Conservation (phyloP, 768 basidiomycete genomes). For the Russula sp. region DNA sequence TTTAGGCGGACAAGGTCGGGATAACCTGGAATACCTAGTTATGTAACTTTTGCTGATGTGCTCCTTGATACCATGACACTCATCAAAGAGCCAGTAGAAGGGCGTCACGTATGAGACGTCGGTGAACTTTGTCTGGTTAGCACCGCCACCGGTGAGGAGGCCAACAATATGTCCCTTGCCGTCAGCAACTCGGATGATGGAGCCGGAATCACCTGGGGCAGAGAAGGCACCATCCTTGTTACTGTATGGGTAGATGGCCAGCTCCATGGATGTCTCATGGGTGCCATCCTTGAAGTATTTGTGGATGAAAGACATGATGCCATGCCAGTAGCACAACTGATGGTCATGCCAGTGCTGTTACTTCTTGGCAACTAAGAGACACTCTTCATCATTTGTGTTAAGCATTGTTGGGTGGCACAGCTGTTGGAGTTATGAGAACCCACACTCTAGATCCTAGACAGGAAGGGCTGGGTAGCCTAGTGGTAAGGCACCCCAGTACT, state of each 20-base stretch:
- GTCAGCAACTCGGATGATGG: constrained; percentile 25
- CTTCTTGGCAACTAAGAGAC: constrained; percentile 27
- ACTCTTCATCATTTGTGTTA: constrained; percentile 20
- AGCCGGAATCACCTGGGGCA: constrained; percentile 25
- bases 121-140: not conserved
- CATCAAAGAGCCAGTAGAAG: not conserved
- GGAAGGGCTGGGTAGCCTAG: no score
- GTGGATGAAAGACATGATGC: constrained; percentile 25
- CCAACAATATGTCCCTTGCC: constrained; percentile 20
- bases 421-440: no score
- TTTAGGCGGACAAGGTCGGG: no score
- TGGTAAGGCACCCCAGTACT: no score
- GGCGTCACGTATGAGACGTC: constrained; percentile 14
- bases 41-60: no score
- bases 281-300: constrained; percentile 17
- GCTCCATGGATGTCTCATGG: constrained; percentile 19
- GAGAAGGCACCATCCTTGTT: constrained; percentile 23
- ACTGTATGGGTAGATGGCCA: constrained; percentile 16
- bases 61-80: not conserved
- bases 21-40: no score
- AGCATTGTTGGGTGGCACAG: constrained; percentile 14
- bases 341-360: constrained; percentile 24
- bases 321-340: constrained; percentile 24
- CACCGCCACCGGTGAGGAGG: constrained; percentile 19
- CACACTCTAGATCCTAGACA: no score